Evolutionary conservation across 106 monocot species (phyloP).

Genomic region (Dactylorhiza incarnata): DNA sequence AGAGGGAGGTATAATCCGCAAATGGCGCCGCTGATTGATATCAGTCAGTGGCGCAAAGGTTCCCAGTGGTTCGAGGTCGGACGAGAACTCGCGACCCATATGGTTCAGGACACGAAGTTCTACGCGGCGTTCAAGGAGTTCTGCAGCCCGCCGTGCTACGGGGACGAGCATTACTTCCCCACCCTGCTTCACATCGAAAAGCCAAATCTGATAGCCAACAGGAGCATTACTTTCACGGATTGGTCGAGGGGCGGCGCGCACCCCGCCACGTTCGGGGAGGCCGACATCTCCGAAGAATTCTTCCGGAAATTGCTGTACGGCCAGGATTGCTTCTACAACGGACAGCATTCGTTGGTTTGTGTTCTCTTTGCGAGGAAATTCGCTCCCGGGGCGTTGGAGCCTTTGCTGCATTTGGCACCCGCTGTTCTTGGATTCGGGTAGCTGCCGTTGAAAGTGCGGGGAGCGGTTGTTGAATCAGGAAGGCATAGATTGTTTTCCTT

Average conservation of each 20-base stretch:
- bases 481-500: background rate
- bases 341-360: slow-evolving; percentile 16
- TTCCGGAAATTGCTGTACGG: slow-evolving; percentile 14
- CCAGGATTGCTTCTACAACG: slow-evolving; percentile 26
- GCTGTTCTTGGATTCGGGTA: slow-evolving; percentile 17
- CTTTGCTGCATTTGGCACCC: slow-evolving; percentile 19
- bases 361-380: slow-evolving; percentile 50
- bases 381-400: slow-evolving; percentile 22
- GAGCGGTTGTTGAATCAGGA: background rate
- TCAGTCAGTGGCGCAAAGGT: slow-evolving; percentile 50
- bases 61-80: slow-evolving; percentile 60
- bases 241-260: slow-evolving; percentile 45
- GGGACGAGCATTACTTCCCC: slow-evolving; percentile 48
- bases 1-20: slow-evolving; percentile 35
- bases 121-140: slow-evolving; percentile 39
- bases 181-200: slow-evolving; percentile 21
- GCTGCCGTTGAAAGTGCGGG: too few species aligned
- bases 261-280: slow-evolving; percentile 28
- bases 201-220: slow-evolving; percentile 11
- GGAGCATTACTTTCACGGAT: slow-evolving; percentile 35
- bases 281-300: slow-evolving; percentile 16
- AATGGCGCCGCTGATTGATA: slow-evolving; percentile 35
- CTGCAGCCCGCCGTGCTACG: slow-evolving; percentile 37
- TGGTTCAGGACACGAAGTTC: slow-evolving; percentile 33
- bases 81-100: slow-evolving; percentile 22